Evolutionary conservation across 2,329 filamentous ascomycete species (phyloP), one percentile per base, ranked within the genome.

Genomic region (Fusarium sp.): DNA sequence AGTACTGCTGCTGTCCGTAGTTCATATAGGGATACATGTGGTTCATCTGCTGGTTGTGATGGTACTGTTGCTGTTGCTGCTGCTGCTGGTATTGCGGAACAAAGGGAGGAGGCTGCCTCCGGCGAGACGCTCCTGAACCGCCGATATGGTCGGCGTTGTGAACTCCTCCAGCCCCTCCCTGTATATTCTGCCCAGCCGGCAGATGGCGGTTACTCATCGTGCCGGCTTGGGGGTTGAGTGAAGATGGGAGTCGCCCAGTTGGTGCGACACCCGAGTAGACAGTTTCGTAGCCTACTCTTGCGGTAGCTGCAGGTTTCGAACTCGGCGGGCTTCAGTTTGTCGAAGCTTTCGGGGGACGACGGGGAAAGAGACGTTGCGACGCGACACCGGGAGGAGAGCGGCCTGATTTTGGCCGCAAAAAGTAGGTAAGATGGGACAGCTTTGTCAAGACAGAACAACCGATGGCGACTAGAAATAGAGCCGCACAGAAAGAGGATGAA

Each of bases 171-270:
- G 72, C 74, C 68, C 76, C 79, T 76, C 81, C 82, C 75, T 82
- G 84, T 82, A 87, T 84, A 79, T 84, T 84, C 81, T 89, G 88
- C 86, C 90, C 90, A 87, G 89, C 89, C 88, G 89, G 88, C 89
- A 91, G 88, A 90, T 90, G 89, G 86, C 84, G 86, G 81, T 84
- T 84, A 83, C 89, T 91, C 90, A 93, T 93, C 89, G 86, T 92
- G 87, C 87, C 89, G 88, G 87, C 86, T 82, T 87, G 85, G 86
- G 86, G 71, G 70, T 74, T 67, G 74, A 71, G 68, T 69, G 69
- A 71, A 71, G 68, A 72, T 71, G 76, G 75, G 75, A 64, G 77
- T 71, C 77, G 77, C 73, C 73, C 75, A 76, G 67, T 58, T 74
- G 64, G 68, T 70, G 76, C 77, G 77, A 78, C 77, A 70, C 74